Base-by-base conservation (phyloP, 2,329 filamentous ascomycete genomes). In the Aspergillus amoenus region DNA sequence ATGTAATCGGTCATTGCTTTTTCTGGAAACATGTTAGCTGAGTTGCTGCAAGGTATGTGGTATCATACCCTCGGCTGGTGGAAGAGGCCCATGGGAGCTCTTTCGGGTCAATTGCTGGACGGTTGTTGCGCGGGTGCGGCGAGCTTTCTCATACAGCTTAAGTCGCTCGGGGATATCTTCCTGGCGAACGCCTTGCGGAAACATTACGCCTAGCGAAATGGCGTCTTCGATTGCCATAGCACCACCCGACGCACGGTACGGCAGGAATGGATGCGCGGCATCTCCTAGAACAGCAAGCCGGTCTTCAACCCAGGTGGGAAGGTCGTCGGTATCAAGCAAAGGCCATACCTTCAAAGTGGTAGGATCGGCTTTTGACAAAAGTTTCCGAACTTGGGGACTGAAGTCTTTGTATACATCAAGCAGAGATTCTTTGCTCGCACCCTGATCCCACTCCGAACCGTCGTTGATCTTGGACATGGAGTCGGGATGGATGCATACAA, bases 141-240 rank as follows among this genome's bases (percentile, higher is more conserved):
- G 77, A 49, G 83, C 81, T 37, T 81, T 73, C 57, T 88, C 75
- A 63, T 88, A 88, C 0, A 89, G 72, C 52, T 77, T 75, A 7
- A 90, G 72, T 0, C 86, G 78, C 7, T 82, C 80, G 0, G 80
- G 72, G 0, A 89, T 73, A 0, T 85, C 81, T 0, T 74, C 68
- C 0, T 67, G 59, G 0, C 66, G 55, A 0, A 81, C 81, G 0
- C 79, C 80, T 0, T 63, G 60, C 0, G 81, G 79, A 0, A 90
- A 73, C 6, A 90, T 75, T 1, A 82, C 80, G 0, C 78, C 80
- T 0, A 90, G 67, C 0, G 85, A 80, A 0, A 81, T 82, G 0
- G 82, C 86, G 60, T 90, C 88, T 66, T 90, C 87, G 43, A 90
- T 88, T 0, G 88, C 87, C 56, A 83, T 77, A 0, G 74, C 85